These are phyloP conservation scores for Tetrapisispora fleetii DNA, from an alignment of 805 yeast species.

Conservation along the genomic window DNA sequence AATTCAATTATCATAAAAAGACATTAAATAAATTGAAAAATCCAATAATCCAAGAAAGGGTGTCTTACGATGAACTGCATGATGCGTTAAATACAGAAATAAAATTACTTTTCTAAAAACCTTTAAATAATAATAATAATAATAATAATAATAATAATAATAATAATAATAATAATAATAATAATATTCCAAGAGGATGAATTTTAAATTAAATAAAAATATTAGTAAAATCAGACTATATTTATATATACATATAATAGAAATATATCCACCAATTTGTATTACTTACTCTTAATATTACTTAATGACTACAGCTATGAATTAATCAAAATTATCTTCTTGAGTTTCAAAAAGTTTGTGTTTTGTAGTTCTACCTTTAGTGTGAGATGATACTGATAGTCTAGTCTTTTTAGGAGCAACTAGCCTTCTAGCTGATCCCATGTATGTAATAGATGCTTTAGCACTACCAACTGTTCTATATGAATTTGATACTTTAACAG, in stretches of 20 bases:
- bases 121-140: not conserved
- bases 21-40: too few relatives aligned
- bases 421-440: slow-evolving; percentile 33
- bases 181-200: not conserved
- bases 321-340: slow-evolving; percentile 15
- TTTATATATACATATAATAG: not conserved
- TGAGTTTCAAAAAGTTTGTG: slow-evolving; percentile 12
- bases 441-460: slow-evolving; percentile 47
- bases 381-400: not conserved
- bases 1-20: not conserved
- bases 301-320: not conserved
- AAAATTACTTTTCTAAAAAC: slow-evolving; percentile 2
- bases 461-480: slow-evolving; percentile 47
- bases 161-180: too few relatives aligned
- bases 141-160: too few relatives aligned
- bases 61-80: slow-evolving; percentile 19
- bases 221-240: not conserved
- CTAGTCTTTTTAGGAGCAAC: slow-evolving; percentile 16
- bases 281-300: too few relatives aligned
- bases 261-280: not conserved
- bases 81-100: slow-evolving; percentile 26
- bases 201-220: not conserved
- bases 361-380: not conserved
- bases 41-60: slow-evolving; percentile 12
- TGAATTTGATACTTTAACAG: slow-evolving; percentile 43